Base-by-base conservation (phyloP, 768 basidiomycete genomes). In the Tubosaeta brunneosetosa region DNA sequence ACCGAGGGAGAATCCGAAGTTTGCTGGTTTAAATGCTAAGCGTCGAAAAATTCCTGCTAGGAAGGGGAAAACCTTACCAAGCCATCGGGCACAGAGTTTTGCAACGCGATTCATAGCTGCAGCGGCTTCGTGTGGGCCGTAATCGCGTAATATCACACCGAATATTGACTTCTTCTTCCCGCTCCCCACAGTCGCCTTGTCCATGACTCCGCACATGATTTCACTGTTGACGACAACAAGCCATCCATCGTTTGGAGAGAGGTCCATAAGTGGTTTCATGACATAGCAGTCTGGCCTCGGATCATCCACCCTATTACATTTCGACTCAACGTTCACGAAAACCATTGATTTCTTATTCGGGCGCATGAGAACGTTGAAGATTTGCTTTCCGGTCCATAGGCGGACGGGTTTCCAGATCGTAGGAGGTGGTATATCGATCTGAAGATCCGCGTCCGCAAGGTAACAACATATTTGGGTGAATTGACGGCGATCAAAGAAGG, bases 121-220 rank as follows among this genome's bases (percentile, higher is more conserved):
- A 0, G 94, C 92, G 0, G 97, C 97, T 68, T 92, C 94, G 59
- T 95, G 85, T 7, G 92, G 82, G 5, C 97, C 97, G 68, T 97
- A 98, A 70, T 99, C 97, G 52, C 95, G 79, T 74, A 97, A 81
- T 60, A 99, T 98, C 41, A 97, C 91, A 57, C 95, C 95, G 64
- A 98, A 99, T 40, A 99, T 92, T 2, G 94, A 97, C 66, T 97
- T 98, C 77, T 99, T 98, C 81, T 99, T 99, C 48, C 97, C 97
- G 61, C 91, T 89, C 49, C 97, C 97, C 4, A 98, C 87, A 0
- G 93, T 97, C 14, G 91, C 90, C 73, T 99, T 99, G 74, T 99
- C 97, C 86, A 98, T 95, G 14, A 93, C 90, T 41, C 97, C 97
- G 62, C 94, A 97, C 93, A 98, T 99, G 61, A 99, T 92, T 71